Percentiles rank a stretch among this genome's conserved stretches.
phyloP scores from a whole-genome alignment of 2,329 filamentous ascomycete genomes.

The Teratosphaeria gauchensis region DNA sequence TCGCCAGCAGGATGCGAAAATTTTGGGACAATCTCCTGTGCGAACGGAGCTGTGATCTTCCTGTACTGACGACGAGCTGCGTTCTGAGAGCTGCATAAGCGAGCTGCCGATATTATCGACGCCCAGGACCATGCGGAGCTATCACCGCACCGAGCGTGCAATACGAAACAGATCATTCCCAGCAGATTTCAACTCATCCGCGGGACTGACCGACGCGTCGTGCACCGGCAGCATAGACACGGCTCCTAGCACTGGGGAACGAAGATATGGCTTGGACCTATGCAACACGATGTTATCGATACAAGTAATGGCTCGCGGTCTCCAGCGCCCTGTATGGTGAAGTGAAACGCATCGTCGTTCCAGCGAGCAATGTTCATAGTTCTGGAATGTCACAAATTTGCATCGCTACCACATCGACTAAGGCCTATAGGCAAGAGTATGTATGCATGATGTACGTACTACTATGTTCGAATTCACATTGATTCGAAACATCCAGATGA shows the following conservation, averaged over 20 bases:
- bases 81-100: background rate
- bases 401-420: background rate
- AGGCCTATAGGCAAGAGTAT: background rate
- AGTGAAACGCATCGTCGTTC: background rate
- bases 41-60: background rate
- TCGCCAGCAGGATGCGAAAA: slow-evolving; percentile 12
- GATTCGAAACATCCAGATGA: background rate
- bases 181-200: background rate
- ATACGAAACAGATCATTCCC: background rate
- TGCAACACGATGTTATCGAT: background rate
- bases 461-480: background rate
- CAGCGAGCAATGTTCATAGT: background rate
- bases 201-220: background rate
- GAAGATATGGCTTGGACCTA: background rate
- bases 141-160: background rate
- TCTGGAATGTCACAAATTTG: background rate
- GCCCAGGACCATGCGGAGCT: background rate
- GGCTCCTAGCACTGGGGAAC: background rate
- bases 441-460: background rate
- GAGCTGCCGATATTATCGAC: background rate
- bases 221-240: background rate
- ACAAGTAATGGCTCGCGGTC: background rate
- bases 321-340: background rate
- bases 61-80: background rate
- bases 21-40: background rate